phyloP scores from a whole-genome alignment of 306 rosid species.

The Dryas alaskensis region DNA sequence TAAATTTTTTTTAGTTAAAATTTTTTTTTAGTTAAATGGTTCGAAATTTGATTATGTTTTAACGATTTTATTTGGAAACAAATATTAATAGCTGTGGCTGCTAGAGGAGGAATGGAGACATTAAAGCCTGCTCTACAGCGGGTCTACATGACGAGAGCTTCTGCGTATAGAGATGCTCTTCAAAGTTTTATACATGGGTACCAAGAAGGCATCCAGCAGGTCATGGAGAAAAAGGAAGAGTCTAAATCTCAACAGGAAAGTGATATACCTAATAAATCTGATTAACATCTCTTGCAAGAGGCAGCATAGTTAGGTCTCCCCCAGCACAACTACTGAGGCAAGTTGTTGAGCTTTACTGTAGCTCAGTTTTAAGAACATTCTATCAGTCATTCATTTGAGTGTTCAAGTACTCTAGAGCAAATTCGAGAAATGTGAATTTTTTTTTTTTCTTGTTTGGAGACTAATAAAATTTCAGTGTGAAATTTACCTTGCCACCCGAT shows the following conservation, averaged over 20 bases:
- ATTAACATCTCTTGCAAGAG: neutral
- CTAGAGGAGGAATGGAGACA: conserved; percentile 71
- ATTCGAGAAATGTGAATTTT: neutral
- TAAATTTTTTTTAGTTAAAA: neutral
- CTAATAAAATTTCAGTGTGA: neutral
- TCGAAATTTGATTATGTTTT: conserved; percentile 7
- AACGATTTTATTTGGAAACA: conserved; percentile 23
- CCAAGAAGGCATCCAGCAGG: conserved; percentile 77
- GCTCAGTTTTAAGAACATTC: neutral
- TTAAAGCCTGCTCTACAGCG: conserved; percentile 82
- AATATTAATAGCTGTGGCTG: conserved; percentile 67
- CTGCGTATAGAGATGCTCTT: conserved; percentile 70
- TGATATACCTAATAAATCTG: conserved; percentile 5
- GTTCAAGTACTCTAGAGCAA: neutral
- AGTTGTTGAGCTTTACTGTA: neutral
- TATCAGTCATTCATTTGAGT: neutral
- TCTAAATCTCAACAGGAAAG: conserved; percentile 36
- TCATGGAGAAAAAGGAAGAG: conserved; percentile 52
- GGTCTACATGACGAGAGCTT: conserved; percentile 85
- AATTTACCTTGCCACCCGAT: too few species aligned
- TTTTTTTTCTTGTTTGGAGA: neutral
- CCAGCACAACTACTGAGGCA: neutral
- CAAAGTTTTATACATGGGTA: conserved; percentile 66
- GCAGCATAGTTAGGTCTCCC: neutral
- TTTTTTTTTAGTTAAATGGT: neutral